phyloP scores from a whole-genome alignment of 2,329 filamentous ascomycete genomes.

The Colletotrichum endophyticum region DNA sequence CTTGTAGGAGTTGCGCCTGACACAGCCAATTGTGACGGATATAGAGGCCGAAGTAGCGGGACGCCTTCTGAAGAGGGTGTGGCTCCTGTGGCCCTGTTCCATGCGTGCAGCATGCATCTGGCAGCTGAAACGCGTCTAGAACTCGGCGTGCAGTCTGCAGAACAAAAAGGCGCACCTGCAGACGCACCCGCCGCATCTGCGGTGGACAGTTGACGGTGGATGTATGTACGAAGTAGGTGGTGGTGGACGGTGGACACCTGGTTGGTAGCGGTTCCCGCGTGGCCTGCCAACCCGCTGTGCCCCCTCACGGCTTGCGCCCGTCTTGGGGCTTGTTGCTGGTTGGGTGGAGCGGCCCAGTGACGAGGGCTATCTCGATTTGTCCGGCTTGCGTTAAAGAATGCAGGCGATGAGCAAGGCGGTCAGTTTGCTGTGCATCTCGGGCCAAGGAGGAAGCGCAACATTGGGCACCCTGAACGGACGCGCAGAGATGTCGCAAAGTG shows the following conservation, averaged over 20 bases:
- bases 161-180: not conserved
- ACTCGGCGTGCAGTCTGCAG: not conserved
- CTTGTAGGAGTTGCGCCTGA: not conserved
- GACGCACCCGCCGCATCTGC: not conserved
- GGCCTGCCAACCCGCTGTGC: not conserved
- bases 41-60: not conserved
- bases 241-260: not conserved
- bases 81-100: constrained; percentile 7
- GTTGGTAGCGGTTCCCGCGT: not conserved
- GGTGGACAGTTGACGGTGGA: not conserved
- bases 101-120: constrained; percentile 10
- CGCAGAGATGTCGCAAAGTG: not conserved
- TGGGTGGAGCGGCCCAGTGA: not conserved
- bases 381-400: not conserved
- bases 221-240: not conserved
- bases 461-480: not conserved
- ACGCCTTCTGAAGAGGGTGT: not conserved
- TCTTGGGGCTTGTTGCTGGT: not conserved
- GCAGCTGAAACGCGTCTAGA: constrained; percentile 18
- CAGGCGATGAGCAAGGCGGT: not conserved
- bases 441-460: not conserved
- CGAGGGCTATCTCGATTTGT: not conserved
- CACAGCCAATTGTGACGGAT: constrained; percentile 1
- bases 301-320: not conserved
- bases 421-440: not conserved